Conservation (phyloP, 148 eudicot genomes). For the Dianthus caryophyllus region DNA sequence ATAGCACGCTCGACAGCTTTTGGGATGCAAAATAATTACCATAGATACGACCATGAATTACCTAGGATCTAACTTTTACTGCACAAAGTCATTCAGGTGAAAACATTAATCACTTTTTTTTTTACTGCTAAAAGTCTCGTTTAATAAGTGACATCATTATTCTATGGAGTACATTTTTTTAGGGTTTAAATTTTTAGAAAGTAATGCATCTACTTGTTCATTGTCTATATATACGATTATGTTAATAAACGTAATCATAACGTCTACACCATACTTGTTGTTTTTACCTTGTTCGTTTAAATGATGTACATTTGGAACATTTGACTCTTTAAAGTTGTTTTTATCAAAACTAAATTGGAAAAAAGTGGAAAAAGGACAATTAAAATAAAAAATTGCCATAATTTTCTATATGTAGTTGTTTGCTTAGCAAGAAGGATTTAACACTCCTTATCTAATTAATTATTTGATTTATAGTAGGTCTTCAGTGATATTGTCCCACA, state of each 20-base stretch:
- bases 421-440: no score
- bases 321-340: not conserved
- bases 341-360: not conserved
- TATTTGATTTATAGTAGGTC: no score
- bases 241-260: slow-evolving; percentile 6
- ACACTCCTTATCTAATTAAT: no score
- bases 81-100: not conserved
- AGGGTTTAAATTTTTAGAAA: no score
- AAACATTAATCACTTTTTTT: slow-evolving; percentile 10
- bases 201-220: not conserved
- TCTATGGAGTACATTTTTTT: no score
- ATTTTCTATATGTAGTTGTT: no score
- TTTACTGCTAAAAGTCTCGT: not conserved
- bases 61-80: slow-evolving; percentile 15
- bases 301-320: not conserved
- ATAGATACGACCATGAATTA: slow-evolving; percentile 25
- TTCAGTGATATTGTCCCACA: no score
- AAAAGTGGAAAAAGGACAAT: no score
- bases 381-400: no score
- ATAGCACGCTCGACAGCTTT: slow-evolving; percentile 23
- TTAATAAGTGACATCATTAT: not conserved
- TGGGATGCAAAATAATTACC: slow-evolving; percentile 19
- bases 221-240: not conserved
- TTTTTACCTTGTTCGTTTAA: not conserved
- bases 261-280: not conserved